These are phyloP conservation scores for Smithsoniella earleae DNA, from an alignment of 163 green algal genomes.

Conservation along the genomic window DNA sequence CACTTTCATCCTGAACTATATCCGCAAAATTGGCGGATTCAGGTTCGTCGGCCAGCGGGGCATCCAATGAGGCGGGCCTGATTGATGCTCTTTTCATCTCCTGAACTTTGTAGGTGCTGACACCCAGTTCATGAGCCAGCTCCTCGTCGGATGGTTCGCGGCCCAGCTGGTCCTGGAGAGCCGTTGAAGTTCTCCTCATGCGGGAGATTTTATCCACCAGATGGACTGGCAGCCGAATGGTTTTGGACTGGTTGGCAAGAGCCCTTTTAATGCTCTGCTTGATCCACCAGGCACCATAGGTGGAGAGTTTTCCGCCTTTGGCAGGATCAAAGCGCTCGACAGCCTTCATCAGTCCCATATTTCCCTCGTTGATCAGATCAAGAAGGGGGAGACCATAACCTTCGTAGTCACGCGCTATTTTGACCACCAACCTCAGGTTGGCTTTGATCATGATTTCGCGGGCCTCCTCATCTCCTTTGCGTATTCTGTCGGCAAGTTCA, in stretches of 20 bases:
- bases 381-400: conserved; percentile 41
- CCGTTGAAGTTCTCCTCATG: too few relatives aligned
- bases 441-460: conserved; percentile 81
- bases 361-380: conserved; percentile 79
- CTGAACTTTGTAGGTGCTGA: too few relatives aligned
- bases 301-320: conserved; percentile 92
- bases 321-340: conserved; percentile 84
- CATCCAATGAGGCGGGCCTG: conserved; percentile 48
- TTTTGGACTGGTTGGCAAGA: conserved; percentile 59
- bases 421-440: conserved; percentile 88
- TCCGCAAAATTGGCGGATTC: too few relatives aligned
- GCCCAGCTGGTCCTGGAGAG: conserved; percentile 34
- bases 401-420: conserved; percentile 72
- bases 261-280: conserved; percentile 66
- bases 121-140: conserved; percentile 41
- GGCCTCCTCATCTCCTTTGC: conserved; percentile 53
- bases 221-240: conserved; percentile 71
- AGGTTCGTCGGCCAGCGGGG: conserved; percentile 34
- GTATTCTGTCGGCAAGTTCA: too few relatives aligned
- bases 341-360: conserved; percentile 66
- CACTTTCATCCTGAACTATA: too few relatives aligned
- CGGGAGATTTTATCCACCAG: too few relatives aligned
- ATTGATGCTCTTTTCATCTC: too few relatives aligned
- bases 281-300: conserved; percentile 98
- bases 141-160: conserved; percentile 44